Evolutionary conservation across 352 stramenopile species (phyloP).

Genomic region (Pythium graminicola): DNA sequence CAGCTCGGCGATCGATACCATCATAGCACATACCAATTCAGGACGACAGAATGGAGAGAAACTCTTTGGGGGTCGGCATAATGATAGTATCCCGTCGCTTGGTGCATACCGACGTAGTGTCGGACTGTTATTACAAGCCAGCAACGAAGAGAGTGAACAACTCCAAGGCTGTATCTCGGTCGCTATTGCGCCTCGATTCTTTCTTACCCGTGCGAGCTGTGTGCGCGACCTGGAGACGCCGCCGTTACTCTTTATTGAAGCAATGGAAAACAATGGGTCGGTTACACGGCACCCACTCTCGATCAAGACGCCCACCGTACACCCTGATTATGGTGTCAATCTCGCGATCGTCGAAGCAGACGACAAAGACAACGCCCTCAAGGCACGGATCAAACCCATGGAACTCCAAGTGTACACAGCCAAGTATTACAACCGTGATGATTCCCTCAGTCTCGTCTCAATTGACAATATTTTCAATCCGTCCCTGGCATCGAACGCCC

Average conservation of each 20-base stretch:
- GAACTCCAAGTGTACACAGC: constrained; percentile 5
- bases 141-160: constrained; percentile 12
- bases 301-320: constrained; percentile 10
- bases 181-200: constrained; percentile 20
- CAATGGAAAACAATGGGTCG: not conserved
- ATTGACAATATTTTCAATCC: constrained; percentile 27
- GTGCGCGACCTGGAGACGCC: constrained; percentile 1
- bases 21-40: not conserved
- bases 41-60: not conserved
- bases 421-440: constrained; percentile 10
- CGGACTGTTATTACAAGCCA: constrained; percentile 14
- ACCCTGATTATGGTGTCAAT: constrained; percentile 21
- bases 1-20: not conserved
- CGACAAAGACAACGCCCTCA: not conserved
- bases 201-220: constrained; percentile 23
- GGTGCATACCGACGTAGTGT: constrained; percentile 11
- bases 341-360: constrained; percentile 23
- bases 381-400: constrained; percentile 4
- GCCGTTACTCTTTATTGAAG: constrained; percentile 13
- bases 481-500: constrained; percentile 12
- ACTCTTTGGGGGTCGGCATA: constrained; percentile 12
- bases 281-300: not conserved
- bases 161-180: constrained; percentile 23
- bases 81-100: constrained; percentile 13
- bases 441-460: constrained; percentile 12